phyloP scores from a whole-genome alignment of 1,284 basidiomycete genomes.

The Rhodotorula sp. region DNA sequence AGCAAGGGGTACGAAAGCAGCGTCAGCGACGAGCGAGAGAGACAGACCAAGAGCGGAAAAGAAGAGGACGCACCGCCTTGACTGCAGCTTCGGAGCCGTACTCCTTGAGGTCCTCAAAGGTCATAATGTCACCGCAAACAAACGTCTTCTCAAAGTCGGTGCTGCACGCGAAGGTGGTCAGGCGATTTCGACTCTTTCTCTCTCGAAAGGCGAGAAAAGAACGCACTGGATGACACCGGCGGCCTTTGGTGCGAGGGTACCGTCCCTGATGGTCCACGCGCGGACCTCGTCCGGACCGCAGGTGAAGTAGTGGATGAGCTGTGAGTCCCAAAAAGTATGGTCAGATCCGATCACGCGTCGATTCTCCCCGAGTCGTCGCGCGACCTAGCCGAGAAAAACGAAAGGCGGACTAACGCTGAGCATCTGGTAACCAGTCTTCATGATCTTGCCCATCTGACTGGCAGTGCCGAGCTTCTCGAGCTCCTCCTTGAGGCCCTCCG shows the following conservation, averaged over 20 bases:
- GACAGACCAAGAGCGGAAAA: background rate
- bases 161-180: conserved; percentile 50
- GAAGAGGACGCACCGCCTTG: conserved; percentile 62
- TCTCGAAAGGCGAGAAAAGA: too few species aligned
- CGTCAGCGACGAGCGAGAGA: background rate
- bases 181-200: too few species aligned
- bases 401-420: conserved; percentile 64
- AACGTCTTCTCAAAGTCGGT: conserved; percentile 97
- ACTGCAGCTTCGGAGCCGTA: conserved; percentile 84
- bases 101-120: conserved; percentile 86
- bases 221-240: conserved; percentile 97
- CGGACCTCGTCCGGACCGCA: conserved; percentile 95
- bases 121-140: conserved; percentile 99
- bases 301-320: conserved; percentile 95
- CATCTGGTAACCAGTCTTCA: conserved; percentile 80
- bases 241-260: conserved; percentile 92
- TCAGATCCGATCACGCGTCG: background rate
- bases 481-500: conserved; percentile 61
- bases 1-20: background rate
- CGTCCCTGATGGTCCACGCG: conserved; percentile 94
- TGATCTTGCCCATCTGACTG: conserved; percentile 84
- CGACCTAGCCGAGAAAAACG: too few species aligned
- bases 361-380: too few species aligned
- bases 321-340: background rate
- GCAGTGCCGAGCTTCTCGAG: conserved; percentile 69